phyloP scores from a whole-genome alignment of 1,284 basidiomycete genomes.

The Ustilago loliicola region DNA sequence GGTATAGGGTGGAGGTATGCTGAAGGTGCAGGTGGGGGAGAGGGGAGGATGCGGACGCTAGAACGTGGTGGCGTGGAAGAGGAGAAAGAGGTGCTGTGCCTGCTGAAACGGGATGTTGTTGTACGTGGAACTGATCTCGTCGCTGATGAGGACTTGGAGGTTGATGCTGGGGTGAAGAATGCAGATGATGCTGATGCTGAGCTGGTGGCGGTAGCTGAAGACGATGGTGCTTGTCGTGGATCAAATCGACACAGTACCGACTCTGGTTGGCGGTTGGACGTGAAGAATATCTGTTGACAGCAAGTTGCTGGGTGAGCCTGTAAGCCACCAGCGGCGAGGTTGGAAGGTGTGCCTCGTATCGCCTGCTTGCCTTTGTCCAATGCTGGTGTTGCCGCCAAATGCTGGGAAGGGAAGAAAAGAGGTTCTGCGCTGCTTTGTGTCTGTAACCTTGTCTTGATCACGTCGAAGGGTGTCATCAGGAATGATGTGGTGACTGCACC shows the following conservation, averaged over 20 bases:
- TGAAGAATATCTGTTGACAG: constrained; percentile 70
- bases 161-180: constrained; percentile 64
- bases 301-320: constrained; percentile 62
- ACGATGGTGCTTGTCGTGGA: constrained; percentile 54
- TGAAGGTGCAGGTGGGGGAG: constrained; percentile 44
- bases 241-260: constrained; percentile 69
- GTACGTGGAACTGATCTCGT: constrained; percentile 60
- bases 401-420: constrained; percentile 55
- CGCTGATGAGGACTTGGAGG: constrained; percentile 27
- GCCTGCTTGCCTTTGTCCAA: constrained; percentile 30
- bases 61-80: constrained; percentile 37
- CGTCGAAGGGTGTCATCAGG: constrained; percentile 94
- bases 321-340: constrained; percentile 18
- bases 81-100: constrained; percentile 41
- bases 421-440: constrained; percentile 74
- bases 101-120: constrained; percentile 22
- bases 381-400: constrained; percentile 16
- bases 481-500: constrained; percentile 85
- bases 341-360: constrained; percentile 7
- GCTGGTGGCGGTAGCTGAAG: constrained; percentile 16
- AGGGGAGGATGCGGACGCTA: constrained; percentile 48
- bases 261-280: constrained; percentile 58
- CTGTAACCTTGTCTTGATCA: constrained; percentile 91
- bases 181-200: constrained; percentile 24
- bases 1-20: constrained; percentile 40